Percentiles rank a stretch among this genome's conserved stretches.
These are phyloP conservation scores for Aspergillus cavernicola DNA, from an alignment of 495 filamentous ascomycete genomes.

Conservation along the genomic window DNA sequence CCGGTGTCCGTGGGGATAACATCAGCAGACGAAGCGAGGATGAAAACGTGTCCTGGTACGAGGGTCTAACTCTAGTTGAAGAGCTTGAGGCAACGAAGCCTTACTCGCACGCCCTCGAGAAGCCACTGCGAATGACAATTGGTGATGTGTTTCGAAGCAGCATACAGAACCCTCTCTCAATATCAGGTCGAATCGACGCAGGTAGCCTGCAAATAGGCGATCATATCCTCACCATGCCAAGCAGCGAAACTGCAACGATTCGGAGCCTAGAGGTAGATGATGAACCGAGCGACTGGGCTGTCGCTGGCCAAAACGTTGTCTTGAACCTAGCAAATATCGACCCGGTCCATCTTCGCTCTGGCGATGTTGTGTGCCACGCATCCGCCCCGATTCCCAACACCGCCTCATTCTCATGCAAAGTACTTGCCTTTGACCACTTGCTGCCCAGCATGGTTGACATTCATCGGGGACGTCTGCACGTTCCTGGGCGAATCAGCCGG, in stretches of 20 bases:
- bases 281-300: slow-evolving; percentile 77
- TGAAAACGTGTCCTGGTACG: slow-evolving; percentile 69
- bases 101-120: slow-evolving; percentile 62
- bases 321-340: slow-evolving; percentile 87
- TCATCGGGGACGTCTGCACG: slow-evolving; percentile 78
- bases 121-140: slow-evolving; percentile 81
- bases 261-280: slow-evolving; percentile 74
- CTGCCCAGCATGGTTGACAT: slow-evolving; percentile 87
- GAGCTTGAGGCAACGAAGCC: slow-evolving; percentile 80
- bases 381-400: slow-evolving; percentile 63
- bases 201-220: slow-evolving; percentile 84
- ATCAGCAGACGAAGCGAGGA: slow-evolving; percentile 60
- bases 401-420: slow-evolving; percentile 71
- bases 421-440: slow-evolving; percentile 83
- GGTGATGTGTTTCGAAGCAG: slow-evolving; percentile 78
- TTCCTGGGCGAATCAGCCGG: slow-evolving; percentile 65
- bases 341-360: slow-evolving; percentile 70
- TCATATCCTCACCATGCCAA: slow-evolving; percentile 71
- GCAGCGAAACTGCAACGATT: slow-evolving; percentile 70
- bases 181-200: slow-evolving; percentile 82
- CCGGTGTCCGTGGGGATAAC: slow-evolving; percentile 84
- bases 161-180: slow-evolving; percentile 66
- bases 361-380: slow-evolving; percentile 78
- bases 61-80: slow-evolving; percentile 70
- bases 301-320: slow-evolving; percentile 87